Conservation (phyloP, 805 yeast species). For the Monosporozyma aerobia region DNA sequence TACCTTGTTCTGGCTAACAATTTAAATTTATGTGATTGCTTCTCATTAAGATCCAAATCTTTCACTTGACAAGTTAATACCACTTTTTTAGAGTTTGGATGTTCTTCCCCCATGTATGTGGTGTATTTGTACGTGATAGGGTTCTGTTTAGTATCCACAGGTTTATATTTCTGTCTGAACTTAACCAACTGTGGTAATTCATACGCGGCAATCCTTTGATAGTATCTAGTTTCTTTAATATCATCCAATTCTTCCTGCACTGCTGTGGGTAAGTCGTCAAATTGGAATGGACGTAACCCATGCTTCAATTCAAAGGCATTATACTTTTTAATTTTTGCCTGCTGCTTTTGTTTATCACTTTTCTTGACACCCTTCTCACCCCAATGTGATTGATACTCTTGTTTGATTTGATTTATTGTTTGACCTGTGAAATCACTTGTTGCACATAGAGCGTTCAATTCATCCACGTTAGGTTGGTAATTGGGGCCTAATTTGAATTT, state of each 20-base stretch:
- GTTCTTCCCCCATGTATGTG: constrained; percentile 61
- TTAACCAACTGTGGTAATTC: constrained; percentile 81
- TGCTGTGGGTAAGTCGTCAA: constrained; percentile 55
- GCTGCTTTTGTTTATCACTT: constrained; percentile 1
- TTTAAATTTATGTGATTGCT: constrained; percentile 63
- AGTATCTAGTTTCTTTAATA: constrained; percentile 66
- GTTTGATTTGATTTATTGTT: constrained; percentile 26
- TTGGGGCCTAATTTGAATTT: constrained; percentile 43
- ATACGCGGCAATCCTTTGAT: constrained; percentile 78
- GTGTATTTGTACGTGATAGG: constrained; percentile 66
- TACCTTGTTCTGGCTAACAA: constrained; percentile 73
- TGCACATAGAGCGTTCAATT: constrained; percentile 46
- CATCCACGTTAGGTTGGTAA: constrained; percentile 42
- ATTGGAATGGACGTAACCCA: constrained; percentile 35
- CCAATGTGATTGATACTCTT: constrained; percentile 22
- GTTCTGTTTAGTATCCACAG: constrained; percentile 33
- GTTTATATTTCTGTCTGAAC: constrained; percentile 59
- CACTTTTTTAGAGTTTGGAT: constrained; percentile 54
- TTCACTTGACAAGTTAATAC: constrained; percentile 44
- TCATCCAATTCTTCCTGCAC: constrained; percentile 67
- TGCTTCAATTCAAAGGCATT: constrained; percentile 3
- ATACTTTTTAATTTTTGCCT: neutral
- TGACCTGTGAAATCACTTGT: constrained; percentile 38
- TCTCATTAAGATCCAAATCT: constrained; percentile 43
- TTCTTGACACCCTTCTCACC: neutral